Conservation (phyloP, 768 basidiomycete species). For the Kwoniella botswanensis region DNA sequence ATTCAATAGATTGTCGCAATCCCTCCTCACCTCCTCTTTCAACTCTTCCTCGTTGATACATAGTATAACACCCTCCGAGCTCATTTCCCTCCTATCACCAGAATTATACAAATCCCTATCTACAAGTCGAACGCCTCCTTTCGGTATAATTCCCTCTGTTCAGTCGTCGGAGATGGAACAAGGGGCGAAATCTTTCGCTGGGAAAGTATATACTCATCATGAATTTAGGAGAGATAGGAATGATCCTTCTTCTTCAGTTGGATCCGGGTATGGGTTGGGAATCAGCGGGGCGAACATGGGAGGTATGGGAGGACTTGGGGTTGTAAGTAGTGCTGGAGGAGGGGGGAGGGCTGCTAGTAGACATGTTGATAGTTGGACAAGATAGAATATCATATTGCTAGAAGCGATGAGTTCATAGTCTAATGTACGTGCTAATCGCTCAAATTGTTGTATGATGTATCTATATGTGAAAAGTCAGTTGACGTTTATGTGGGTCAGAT, state of each 20-base stretch:
- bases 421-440: neutral
- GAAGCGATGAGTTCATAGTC: neutral
- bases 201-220: slow-evolving; percentile 47
- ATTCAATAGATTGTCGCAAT: slow-evolving; percentile 8
- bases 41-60: slow-evolving; percentile 21
- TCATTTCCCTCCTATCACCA: slow-evolving; percentile 38
- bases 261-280: slow-evolving; percentile 18
- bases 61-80: slow-evolving; percentile 30
- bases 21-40: neutral
- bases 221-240: slow-evolving; percentile 36
- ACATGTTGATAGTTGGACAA: slow-evolving; percentile 43
- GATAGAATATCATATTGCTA: neutral
- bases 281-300: slow-evolving; percentile 4
- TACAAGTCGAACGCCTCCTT: slow-evolving; percentile 31
- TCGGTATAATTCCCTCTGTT: slow-evolving; percentile 30
- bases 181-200: slow-evolving; percentile 44
- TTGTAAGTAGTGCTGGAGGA: neutral
- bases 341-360: slow-evolving; percentile 40
- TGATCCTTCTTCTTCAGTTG: slow-evolving; percentile 4
- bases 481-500: too few species aligned
- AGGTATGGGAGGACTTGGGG: slow-evolving; percentile 9
- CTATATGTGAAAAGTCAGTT: too few species aligned
- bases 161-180: slow-evolving; percentile 4
- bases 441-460: too few species aligned
- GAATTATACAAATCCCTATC: slow-evolving; percentile 22